These are phyloP conservation scores for Gossypium gossypioides DNA, from an alignment of 441 rosid species.

Conservation along the genomic window DNA sequence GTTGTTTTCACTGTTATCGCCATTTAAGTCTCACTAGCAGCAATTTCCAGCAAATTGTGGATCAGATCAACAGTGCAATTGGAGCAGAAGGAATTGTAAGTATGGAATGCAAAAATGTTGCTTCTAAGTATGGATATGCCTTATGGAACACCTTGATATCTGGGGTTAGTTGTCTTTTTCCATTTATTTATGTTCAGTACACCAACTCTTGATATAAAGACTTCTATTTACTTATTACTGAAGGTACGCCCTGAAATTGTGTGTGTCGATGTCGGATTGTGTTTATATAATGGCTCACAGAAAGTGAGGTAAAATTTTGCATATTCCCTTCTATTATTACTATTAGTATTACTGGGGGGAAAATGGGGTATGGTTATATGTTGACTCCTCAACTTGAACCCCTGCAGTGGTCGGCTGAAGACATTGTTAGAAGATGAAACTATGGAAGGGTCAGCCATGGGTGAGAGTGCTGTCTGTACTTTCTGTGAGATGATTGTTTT, in stretches of 20 bases:
- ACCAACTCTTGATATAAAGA: background rate
- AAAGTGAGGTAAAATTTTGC: conserved; percentile 16
- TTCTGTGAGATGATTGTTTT: conserved; percentile 48
- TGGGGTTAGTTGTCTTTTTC: conserved; percentile 31
- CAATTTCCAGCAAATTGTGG: conserved; percentile 33
- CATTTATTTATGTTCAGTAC: background rate
- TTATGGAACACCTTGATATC: conserved; percentile 42
- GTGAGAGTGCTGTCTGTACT: conserved; percentile 30
- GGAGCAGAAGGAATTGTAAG: conserved; percentile 52
- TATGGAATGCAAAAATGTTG: conserved; percentile 41
- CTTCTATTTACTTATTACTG: background rate
- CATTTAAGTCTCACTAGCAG: conserved; percentile 3
- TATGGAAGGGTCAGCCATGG: conserved; percentile 3
- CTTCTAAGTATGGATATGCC: conserved; percentile 30
- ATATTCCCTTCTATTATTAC: background rate
- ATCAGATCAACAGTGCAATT: conserved; percentile 51
- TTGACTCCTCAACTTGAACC: background rate
- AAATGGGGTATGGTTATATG: background rate
- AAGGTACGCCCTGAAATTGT: conserved; percentile 44
- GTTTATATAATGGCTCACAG: conserved; percentile 24
- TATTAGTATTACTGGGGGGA: background rate
- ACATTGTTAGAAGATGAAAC: conserved; percentile 15
- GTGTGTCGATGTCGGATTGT: conserved; percentile 48
- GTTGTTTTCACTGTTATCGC: background rate
- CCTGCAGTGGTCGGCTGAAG: conserved; percentile 21